Conservation (phyloP, 768 basidiomycete species). For the Phaeolepiota aurea region DNA sequence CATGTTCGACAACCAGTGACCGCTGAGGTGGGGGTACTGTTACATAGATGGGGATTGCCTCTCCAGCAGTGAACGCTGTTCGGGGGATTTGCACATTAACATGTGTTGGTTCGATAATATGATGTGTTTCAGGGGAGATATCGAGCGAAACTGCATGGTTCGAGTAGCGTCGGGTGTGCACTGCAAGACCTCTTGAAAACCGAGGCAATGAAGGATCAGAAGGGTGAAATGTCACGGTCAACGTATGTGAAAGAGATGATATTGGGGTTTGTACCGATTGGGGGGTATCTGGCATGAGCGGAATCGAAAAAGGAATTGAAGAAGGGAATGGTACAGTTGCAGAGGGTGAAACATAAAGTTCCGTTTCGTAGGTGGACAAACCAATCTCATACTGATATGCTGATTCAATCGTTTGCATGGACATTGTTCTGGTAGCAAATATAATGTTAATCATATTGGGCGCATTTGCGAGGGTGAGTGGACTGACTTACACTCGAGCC, state of each 20-base stretch:
- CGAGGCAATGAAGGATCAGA: slow-evolving; percentile 24
- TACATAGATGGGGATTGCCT: slow-evolving; percentile 72
- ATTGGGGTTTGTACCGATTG: slow-evolving; percentile 73
- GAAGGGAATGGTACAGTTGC: slow-evolving; percentile 39
- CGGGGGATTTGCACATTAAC: slow-evolving; percentile 68
- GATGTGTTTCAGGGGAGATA: slow-evolving; percentile 50
- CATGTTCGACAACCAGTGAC: slow-evolving; percentile 59
- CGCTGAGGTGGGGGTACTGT: slow-evolving; percentile 70
- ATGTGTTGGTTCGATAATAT: slow-evolving; percentile 52
- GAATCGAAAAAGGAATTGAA: slow-evolving; percentile 74
- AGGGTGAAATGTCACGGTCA: slow-evolving; percentile 62
- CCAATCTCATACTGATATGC: slow-evolving; percentile 59
- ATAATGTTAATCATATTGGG: slow-evolving; percentile 5
- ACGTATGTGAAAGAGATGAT: slow-evolving; percentile 62
- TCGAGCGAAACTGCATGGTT: slow-evolving; percentile 51
- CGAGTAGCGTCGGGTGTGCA: slow-evolving; percentile 71
- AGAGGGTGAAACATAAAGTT: slow-evolving; percentile 39
- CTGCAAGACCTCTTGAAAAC: slow-evolving; percentile 48
- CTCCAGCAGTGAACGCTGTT: slow-evolving; percentile 61
- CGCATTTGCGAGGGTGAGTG: background rate
- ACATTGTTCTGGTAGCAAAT: slow-evolving; percentile 42
- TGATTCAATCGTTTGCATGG: slow-evolving; percentile 58
- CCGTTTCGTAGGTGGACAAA: slow-evolving; percentile 47
- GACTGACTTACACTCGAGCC: slow-evolving; percentile 58
- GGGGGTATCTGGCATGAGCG: slow-evolving; percentile 70